A percentile compares a stretch with the other conserved stretches of the same genome.
These are phyloP conservation scores for Ophiocordyceps unilateralis DNA, from an alignment of 2,329 filamentous ascomycete genomes.

Conservation along the genomic window DNA sequence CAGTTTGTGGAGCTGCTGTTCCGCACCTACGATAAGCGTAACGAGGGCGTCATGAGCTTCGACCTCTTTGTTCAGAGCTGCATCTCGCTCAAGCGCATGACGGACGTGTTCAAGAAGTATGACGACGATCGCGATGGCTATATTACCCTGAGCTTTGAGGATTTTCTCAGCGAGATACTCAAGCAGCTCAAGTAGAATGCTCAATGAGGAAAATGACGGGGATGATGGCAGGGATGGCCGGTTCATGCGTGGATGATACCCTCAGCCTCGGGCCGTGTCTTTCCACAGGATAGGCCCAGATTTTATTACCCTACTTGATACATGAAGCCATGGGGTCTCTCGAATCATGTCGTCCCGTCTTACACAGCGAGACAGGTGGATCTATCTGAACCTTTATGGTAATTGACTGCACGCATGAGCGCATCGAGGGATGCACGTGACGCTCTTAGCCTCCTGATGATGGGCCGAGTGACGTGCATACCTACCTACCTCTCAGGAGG, in stretches of 20 bases:
- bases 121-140: slow-evolving; percentile 94
- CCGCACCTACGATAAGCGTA: slow-evolving; percentile 68
- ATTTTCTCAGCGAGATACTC: slow-evolving; percentile 55
- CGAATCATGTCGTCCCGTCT: too few relatives aligned
- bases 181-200: slow-evolving; percentile 41
- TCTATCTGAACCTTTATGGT: too few relatives aligned
- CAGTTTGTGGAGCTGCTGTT: slow-evolving; percentile 77
- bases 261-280: background rate
- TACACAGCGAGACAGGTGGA: too few relatives aligned
- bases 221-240: background rate
- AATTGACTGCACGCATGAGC: too few relatives aligned
- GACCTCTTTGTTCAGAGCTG: slow-evolving; percentile 96
- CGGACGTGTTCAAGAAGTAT: slow-evolving; percentile 97
- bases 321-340: too few relatives aligned
- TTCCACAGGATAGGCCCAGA: background rate
- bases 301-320: too few relatives aligned
- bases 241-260: slow-evolving; percentile 4
- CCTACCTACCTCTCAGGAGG: background rate
- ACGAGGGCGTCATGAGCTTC: slow-evolving; percentile 63
- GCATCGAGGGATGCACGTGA: too few relatives aligned
- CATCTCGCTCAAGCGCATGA: slow-evolving; percentile 95
- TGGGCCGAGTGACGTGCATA: background rate
- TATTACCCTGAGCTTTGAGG: slow-evolving; percentile 67
- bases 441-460: too few relatives aligned
- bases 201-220: background rate